Evolutionary conservation across 1,139 yeast species (phyloP), one percentile per base, ranked within the genome.

Genomic region (Kluyveromyces sp.): DNA sequence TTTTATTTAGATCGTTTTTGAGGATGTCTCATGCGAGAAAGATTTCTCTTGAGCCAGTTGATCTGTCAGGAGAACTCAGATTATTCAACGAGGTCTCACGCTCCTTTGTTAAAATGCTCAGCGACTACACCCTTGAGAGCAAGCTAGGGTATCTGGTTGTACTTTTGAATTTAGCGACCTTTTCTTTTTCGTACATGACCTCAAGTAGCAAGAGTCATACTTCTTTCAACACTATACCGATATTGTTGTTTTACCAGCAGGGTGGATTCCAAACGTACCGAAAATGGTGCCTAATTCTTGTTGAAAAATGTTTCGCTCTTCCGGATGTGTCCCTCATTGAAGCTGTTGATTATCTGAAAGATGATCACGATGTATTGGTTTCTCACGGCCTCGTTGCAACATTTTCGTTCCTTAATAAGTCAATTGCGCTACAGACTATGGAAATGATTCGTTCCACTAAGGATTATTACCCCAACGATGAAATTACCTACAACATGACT

Each of bases 201-300:
- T 55, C 59, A 20, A 37, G 63, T 3, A 58, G 65, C 38, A 74
- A 80, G 0, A 58, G 77, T 0, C 70, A 30, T 6, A 68, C 63
- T 3, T 55, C 58, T 26, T 35, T 65, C 3, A 59, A 66, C 37
- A 75, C 80, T 0, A 58, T 78, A 0, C 70, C 77, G 32, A 71
- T 71, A 0, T 65, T 75, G 20, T 54, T 70, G 4, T 70, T 77
- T 45, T 64, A 75, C 46, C 80, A 77, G 50, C 52, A 60, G 20
- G 75, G 71, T 2, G 78, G 77, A 7, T 72, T 67, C 51, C 44
- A 47, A 31, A 19, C 54, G 8, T 60, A 59, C 31, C 40, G 44
- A 7, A 57, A 57, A 2, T 46, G 57, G 7, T 44, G 55, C 7
- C 49, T 46, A 22, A 41, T 43, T 6, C 48, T 60, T 4, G 54